A percentile compares a stretch with the other conserved stretches of the same genome.
Evolutionary conservation across 495 filamentous ascomycete species (phyloP).

Genomic region (Aspergillus indologenus): DNA sequence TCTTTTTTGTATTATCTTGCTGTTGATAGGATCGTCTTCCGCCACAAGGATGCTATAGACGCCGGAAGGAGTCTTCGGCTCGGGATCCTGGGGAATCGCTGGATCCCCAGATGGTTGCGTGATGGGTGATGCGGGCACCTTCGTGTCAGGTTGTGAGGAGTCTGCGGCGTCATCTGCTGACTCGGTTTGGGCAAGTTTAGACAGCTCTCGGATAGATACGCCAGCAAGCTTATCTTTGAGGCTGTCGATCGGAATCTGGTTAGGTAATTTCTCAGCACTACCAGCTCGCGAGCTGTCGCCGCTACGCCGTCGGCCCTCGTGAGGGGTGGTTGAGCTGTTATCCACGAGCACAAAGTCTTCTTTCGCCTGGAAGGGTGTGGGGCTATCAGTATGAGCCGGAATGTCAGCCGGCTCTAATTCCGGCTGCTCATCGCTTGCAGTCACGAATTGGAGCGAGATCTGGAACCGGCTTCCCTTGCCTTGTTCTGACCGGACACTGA

Average conservation of each 20-base stretch:
- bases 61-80: conserved; percentile 15
- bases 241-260: no score
- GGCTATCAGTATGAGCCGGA: conserved; percentile 7
- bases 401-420: conserved; percentile 1
- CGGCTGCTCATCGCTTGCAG: conserved; percentile 23
- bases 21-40: conserved; percentile 92
- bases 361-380: conserved; percentile 19
- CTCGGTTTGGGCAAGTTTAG: no score
- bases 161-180: not conserved
- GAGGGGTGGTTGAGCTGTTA: conserved; percentile 1
- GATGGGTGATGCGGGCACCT: not conserved
- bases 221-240: no score
- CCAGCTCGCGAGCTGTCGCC: not conserved
- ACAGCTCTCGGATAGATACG: no score
- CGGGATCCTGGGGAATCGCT: conserved; percentile 9
- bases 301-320: not conserved
- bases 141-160: not conserved
- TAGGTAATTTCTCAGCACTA: no score
- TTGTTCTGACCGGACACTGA: conserved; percentile 82
- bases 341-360: conserved; percentile 36
- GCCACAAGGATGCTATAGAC: conserved; percentile 71
- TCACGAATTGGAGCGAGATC: conserved; percentile 37
- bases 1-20: conserved; percentile 80
- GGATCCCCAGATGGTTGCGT: not conserved
- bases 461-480: conserved; percentile 81